phyloP scores from a whole-genome alignment of 2,329 filamentous ascomycete genomes.

The Aureobasidium lini region DNA sequence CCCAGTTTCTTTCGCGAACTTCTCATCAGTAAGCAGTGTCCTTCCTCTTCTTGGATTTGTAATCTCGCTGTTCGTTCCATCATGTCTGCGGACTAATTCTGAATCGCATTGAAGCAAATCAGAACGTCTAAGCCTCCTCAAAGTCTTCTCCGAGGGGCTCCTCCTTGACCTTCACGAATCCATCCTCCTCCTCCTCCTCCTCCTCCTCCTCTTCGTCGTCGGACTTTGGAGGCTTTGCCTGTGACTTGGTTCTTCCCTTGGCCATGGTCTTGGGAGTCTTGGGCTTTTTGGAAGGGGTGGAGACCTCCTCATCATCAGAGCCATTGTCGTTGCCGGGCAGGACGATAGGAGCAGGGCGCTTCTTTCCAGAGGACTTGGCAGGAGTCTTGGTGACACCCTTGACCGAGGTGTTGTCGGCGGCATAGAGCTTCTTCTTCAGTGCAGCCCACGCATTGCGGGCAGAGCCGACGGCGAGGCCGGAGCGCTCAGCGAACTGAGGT shows the following conservation, averaged over 20 bases:
- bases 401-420: not conserved
- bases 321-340: not conserved
- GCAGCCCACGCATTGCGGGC: conserved; percentile 26
- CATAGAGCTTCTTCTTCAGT: conserved; percentile 29
- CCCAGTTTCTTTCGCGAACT: not conserved
- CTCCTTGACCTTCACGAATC: not conserved
- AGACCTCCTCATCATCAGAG: conserved; percentile 16
- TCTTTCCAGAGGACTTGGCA: not conserved
- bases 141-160: not conserved
- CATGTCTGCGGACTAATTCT: not conserved
- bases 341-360: not conserved
- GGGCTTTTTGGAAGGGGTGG: conserved; percentile 22
- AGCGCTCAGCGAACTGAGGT: conserved; percentile 16
- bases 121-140: not conserved
- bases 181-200: conserved; percentile 18
- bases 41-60: no score
- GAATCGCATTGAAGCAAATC: not conserved
- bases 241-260: conserved; percentile 15
- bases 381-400: not conserved
- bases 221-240: conserved; percentile 14
- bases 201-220: conserved; percentile 18
- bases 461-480: conserved; percentile 23
- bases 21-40: no score
- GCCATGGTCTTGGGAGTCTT: conserved; percentile 16
- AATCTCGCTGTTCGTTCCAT: no score